Base-by-base conservation (phyloP, 2,329 filamentous ascomycete genomes). In the Cladosporium colombiae region DNA sequence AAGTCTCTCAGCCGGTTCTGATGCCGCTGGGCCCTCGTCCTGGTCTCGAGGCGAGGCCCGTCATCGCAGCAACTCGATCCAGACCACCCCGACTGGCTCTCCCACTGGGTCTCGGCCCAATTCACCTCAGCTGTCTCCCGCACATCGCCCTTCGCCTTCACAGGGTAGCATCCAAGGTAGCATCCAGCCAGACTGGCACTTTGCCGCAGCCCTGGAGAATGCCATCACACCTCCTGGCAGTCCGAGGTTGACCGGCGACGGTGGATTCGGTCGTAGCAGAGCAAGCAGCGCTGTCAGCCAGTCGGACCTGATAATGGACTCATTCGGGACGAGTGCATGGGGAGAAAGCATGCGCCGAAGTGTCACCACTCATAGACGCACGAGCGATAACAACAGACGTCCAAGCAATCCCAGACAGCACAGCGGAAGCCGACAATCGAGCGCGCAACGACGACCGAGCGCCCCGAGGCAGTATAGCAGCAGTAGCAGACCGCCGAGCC, bases 301-400 rank as follows among this genome's bases (percentile, higher is more conserved):
- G 59, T 86, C 89, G 57, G 90, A 93, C 73, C 90, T 96, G 70
- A 91, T 96, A 70, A 87, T 93, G 77, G 88, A 93, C 70, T 91
- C 95, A 75, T 84, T 98, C 64, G 92, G 95, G 73, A 91, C 94
- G 74, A 95, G 92, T 21, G 89, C 91, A 18, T 98, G 94, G 94
- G 91, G 94, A 61, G 92, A 96, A 79, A 96, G 91, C 81, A 93
- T 97, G 70, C 85, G 93, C 69, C 86, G 92, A 68, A 96, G 92
- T 80, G 92, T 55, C 50, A 63, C 95, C 71, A 97, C 93, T 62
- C 85, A 63, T 13, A 57, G 63, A 46, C 25, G 61, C 21, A 59
- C 52, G 31, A 59, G 60, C 29, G 62, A 59, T 50, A 59, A 63
- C 33, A 53, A 55, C 33, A 27, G 33, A 29, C 49, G 60, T 13